Conservation (phyloP, 2,329 filamentous ascomycete species). For the Aspergillus quadricinctus region DNA sequence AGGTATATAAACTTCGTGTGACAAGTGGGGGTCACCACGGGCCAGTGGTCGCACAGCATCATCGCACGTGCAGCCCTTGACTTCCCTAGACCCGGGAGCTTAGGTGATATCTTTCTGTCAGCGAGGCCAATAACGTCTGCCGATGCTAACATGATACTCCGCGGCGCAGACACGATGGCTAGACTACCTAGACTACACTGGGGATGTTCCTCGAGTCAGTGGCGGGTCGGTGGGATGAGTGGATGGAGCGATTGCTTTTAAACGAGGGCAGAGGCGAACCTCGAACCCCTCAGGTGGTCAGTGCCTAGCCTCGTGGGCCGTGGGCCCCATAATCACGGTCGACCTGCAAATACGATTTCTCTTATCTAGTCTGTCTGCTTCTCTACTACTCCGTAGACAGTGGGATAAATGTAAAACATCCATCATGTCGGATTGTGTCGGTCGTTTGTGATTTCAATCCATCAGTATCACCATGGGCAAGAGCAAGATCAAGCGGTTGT, state of each 20-base stretch:
- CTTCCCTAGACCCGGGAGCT: not conserved
- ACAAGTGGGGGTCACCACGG: not conserved
- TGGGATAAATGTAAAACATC: not conserved
- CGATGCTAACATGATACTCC: not conserved
- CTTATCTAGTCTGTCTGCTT: not conserved
- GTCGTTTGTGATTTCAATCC: too few relatives aligned
- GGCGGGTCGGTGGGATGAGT: not conserved
- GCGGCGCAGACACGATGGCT: too few relatives aligned
- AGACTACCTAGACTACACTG: too few relatives aligned
- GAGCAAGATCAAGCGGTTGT: conserved; percentile 33
- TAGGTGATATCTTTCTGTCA: not conserved
- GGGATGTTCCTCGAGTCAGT: not conserved
- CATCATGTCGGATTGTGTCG: not conserved
- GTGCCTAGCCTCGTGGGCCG: not conserved
- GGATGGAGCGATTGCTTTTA: not conserved
- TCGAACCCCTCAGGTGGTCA: not conserved
- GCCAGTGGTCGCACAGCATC: not conserved
- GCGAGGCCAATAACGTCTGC: not conserved
- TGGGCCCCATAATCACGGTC: too few relatives aligned
- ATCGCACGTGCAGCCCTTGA: not conserved
- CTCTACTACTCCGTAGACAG: not conserved
- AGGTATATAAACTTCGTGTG: not conserved
- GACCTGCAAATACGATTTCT: not conserved
- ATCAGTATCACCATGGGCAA: conserved; percentile 30
- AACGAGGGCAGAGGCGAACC: not conserved